Evolutionary conservation across 1,139 yeast genomes (phyloP).

Genomic region (Meyerozyma athensensis): DNA sequence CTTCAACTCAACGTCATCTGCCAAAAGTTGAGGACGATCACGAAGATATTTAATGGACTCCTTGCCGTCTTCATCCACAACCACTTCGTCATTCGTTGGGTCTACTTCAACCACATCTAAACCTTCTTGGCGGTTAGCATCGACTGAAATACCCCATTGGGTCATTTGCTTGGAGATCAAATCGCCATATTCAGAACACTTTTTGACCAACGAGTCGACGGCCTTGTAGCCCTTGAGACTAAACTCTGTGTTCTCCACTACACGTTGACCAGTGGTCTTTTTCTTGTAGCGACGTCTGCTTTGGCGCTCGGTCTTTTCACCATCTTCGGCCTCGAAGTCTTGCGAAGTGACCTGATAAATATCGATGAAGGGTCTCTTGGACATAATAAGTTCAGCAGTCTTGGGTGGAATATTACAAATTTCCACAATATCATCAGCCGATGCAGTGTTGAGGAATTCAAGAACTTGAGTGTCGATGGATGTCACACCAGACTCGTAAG

Average conservation of each 20-base stretch:
- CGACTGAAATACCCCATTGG: conserved; percentile 79
- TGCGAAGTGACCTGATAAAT: conserved; percentile 55
- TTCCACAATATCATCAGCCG: conserved; percentile 72
- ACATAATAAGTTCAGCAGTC: conserved; percentile 58
- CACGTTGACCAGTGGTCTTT: conserved; percentile 69
- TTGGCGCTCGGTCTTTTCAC: conserved; percentile 17
- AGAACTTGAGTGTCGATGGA: conserved; percentile 61
- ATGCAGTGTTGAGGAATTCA: conserved; percentile 74
- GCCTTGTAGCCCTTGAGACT: conserved; percentile 88
- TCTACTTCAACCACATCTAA: conserved; percentile 48
- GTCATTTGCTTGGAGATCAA: conserved; percentile 67
- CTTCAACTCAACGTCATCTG: conserved; percentile 64
- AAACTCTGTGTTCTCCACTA: conserved; percentile 64
- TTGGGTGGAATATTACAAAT: conserved; percentile 67
- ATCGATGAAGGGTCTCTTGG: conserved; percentile 62
- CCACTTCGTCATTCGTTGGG: conserved; percentile 15
- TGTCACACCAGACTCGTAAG: conserved; percentile 38
- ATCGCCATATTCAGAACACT: conserved; percentile 76
- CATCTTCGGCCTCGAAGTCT: conserved; percentile 33
- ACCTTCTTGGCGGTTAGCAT: conserved; percentile 46
- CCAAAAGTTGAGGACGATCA: conserved; percentile 64
- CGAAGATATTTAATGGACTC: conserved; percentile 48
- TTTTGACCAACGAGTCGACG: conserved; percentile 80
- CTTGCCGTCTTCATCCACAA: conserved; percentile 23
- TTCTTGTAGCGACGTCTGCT: conserved; percentile 34